Conservation (phyloP, 1,139 yeast species). For the Candida sanyaensis region DNA sequence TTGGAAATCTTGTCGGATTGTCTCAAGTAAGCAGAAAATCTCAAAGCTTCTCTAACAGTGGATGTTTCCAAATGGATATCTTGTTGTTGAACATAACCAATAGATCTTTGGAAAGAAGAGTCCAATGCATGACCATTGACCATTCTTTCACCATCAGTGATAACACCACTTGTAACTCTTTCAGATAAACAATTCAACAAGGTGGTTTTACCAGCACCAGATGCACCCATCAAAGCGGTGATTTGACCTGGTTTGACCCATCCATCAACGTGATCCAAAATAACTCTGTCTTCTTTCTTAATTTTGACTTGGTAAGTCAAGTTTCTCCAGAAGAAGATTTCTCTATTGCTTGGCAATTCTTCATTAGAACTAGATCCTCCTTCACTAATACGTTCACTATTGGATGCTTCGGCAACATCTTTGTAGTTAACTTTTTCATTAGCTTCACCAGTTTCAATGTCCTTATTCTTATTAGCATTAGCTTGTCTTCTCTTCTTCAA, state of each 20-base stretch:
- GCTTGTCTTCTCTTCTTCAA: constrained; percentile 34
- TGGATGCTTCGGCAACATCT: constrained; percentile 9
- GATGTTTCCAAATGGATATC: constrained; percentile 37
- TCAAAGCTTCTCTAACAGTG: constrained; percentile 38
- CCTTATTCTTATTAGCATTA: constrained; percentile 1
- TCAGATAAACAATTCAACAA: constrained; percentile 34
- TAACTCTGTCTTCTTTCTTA: constrained; percentile 62
- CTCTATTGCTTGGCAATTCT: constrained; percentile 18
- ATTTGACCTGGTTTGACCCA: constrained; percentile 43
- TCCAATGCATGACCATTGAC: constrained; percentile 35
- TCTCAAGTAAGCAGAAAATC: constrained; percentile 36
- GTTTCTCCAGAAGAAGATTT: constrained; percentile 79
- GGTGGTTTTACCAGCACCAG: constrained; percentile 38
- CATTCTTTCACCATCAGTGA: constrained; percentile 36
- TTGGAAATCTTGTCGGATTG: constrained; percentile 30
- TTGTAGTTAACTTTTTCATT: constrained; percentile 13
- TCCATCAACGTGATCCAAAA: constrained; percentile 73
- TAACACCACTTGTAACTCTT: constrained; percentile 34
- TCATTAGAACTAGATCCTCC: background rate
- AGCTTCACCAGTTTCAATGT: constrained; percentile 12
- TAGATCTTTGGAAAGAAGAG: constrained; percentile 38
- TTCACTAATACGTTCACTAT: constrained; percentile 12
- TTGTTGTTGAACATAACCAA: constrained; percentile 42
- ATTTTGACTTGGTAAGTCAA: constrained; percentile 73
- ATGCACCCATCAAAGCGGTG: constrained; percentile 32